Evolutionary conservation across 2,329 filamentous ascomycete genomes (phyloP).

Genomic region (Aspergillus sp.): DNA sequence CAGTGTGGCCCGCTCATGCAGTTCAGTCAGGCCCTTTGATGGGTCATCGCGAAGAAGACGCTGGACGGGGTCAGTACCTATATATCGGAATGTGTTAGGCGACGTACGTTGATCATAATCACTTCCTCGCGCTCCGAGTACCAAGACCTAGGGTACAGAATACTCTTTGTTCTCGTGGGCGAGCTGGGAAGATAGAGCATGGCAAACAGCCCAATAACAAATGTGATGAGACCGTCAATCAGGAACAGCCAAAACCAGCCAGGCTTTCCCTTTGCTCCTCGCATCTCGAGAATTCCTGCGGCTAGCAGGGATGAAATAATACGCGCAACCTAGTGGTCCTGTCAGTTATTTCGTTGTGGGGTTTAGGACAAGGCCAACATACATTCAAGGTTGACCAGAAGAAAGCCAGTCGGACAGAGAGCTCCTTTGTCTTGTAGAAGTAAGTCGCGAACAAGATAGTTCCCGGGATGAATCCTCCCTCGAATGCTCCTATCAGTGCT

Average conservation of each 20-base stretch:
- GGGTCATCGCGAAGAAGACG: conserved; percentile 56
- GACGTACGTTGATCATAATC: conserved; percentile 29
- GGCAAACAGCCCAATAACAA: conserved; percentile 40
- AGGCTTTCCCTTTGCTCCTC: conserved; percentile 39
- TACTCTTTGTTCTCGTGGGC: conserved; percentile 27
- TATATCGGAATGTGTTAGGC: neutral
- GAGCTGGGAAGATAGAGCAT: conserved; percentile 30
- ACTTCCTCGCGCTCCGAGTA: conserved; percentile 29
- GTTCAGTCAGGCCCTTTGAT: conserved; percentile 51
- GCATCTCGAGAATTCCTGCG: conserved; percentile 43
- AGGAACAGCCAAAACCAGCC: conserved; percentile 47
- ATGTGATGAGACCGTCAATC: conserved; percentile 46
- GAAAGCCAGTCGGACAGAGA: conserved; percentile 43
- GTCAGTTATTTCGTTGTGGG: neutral
- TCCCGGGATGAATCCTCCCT: conserved; percentile 37
- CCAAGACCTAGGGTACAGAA: conserved; percentile 24
- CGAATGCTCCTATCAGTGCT: conserved; percentile 42
- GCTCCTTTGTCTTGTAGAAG: conserved; percentile 43
- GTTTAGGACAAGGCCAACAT: neutral
- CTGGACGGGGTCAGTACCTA: conserved; percentile 14
- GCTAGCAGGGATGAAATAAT: conserved; percentile 41
- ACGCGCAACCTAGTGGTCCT: conserved; percentile 22
- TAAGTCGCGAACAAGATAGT: conserved; percentile 44
- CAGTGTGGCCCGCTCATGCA: conserved; percentile 46
- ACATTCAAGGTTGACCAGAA: conserved; percentile 45